Conservation (phyloP, 176 grass and related monocot species). For the Panicum miliaceum region DNA sequence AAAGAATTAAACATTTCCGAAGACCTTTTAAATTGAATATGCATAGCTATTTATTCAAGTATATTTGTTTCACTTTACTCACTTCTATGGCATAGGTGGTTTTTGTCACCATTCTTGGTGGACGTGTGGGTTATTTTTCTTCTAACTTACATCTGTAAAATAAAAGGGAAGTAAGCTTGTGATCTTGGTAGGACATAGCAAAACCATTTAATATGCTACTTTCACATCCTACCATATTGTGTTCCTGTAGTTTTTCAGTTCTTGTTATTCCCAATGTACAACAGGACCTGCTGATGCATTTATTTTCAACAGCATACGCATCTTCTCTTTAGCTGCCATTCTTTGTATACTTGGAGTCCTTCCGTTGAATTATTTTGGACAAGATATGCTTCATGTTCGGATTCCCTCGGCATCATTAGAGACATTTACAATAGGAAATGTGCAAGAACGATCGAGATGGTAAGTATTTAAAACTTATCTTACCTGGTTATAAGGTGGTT, state of each 20-base stretch:
- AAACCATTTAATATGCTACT: not conserved
- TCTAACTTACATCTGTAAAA: slow-evolving; percentile 16
- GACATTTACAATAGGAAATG: slow-evolving; percentile 88
- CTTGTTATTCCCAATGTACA: not conserved
- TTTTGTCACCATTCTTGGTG: not conserved
- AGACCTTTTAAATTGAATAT: slow-evolving; percentile 17
- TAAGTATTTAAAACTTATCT: slow-evolving; percentile 43
- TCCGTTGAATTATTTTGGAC: slow-evolving; percentile 96
- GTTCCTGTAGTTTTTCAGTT: not conserved
- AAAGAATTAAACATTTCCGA: not conserved
- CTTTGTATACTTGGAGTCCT: slow-evolving; percentile 87
- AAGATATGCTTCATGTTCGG: slow-evolving; percentile 64
- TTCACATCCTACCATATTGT: not conserved
- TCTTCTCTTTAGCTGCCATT: slow-evolving; percentile 82
- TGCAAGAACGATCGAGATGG: slow-evolving; percentile 66
- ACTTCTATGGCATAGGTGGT: slow-evolving; percentile 1
- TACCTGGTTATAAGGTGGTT: slow-evolving; percentile 38
- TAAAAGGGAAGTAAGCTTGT: slow-evolving; percentile 1
- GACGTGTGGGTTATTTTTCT: not conserved
- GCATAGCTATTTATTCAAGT: slow-evolving; percentile 9
- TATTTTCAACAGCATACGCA: slow-evolving; percentile 70
- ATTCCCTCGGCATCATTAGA: slow-evolving; percentile 78
- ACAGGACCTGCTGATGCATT: slow-evolving; percentile 33
- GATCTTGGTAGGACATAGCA: not conserved
- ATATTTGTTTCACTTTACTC: not conserved